phyloP scores from a whole-genome alignment of 768 basidiomycete species.

The Hysterangium stoloniferum region DNA sequence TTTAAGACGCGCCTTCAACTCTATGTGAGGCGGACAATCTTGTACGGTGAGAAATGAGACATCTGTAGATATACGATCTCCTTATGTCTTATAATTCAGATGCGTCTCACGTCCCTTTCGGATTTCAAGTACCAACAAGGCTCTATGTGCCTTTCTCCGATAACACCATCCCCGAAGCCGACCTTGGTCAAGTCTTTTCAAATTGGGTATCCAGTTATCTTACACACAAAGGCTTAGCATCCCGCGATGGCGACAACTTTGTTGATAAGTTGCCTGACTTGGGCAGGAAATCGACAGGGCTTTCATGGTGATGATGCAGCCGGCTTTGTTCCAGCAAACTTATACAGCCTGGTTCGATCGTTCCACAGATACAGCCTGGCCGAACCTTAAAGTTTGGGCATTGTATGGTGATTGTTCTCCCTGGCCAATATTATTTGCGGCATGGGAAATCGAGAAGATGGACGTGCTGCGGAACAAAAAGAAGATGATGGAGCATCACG shows the following conservation, averaged over 20 bases:
- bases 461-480: neutral
- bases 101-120: conserved; percentile 22
- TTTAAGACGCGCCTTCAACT: neutral
- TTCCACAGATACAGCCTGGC: neutral
- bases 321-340: conserved; percentile 7
- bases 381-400: neutral
- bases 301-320: neutral
- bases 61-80: neutral
- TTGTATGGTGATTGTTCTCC: conserved; percentile 1
- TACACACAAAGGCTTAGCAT: conserved; percentile 24
- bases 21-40: neutral
- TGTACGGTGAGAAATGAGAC: conserved; percentile 1
- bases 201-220: conserved; percentile 29
- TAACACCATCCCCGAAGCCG: conserved; percentile 18
- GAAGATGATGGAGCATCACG: neutral
- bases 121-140: conserved; percentile 18
- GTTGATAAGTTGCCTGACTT: conserved; percentile 18
- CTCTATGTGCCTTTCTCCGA: conserved; percentile 24
- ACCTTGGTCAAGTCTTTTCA: conserved; percentile 18
- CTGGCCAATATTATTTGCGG: neutral
- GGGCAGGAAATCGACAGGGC: neutral
- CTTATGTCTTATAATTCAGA: conserved; percentile 16
- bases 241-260: conserved; percentile 20
- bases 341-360: neutral
- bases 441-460: conserved; percentile 3